Evolutionary conservation across 345 rosid genomes (phyloP).

Genomic region (Physaria fendleri): DNA sequence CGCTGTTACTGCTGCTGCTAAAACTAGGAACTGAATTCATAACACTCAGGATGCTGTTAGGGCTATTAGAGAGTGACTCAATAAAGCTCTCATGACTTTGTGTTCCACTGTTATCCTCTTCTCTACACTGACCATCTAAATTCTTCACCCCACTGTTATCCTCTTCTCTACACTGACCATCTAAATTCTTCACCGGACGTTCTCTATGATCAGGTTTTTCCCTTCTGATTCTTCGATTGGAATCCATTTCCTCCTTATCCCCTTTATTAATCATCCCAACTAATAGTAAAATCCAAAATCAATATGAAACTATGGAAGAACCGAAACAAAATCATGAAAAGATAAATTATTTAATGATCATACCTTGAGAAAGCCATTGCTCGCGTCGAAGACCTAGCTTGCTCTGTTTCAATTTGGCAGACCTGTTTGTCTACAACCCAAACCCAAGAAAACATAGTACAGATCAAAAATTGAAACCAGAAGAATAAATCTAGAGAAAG

Average conservation of each 20-base stretch:
- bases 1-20: constrained; percentile 58
- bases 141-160: too few species aligned
- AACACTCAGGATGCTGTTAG: constrained; percentile 34
- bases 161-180: too few species aligned
- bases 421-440: constrained; percentile 60
- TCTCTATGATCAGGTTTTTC: constrained; percentile 23
- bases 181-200: constrained; percentile 36
- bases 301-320: not conserved
- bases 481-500: not conserved
- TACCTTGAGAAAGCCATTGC: constrained; percentile 98
- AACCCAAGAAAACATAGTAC: constrained; percentile 3
- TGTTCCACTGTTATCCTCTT: constrained; percentile 34
- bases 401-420: constrained; percentile 91
- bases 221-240: constrained; percentile 19
- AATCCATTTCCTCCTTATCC: constrained; percentile 39
- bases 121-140: too few species aligned
- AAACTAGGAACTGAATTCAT: constrained; percentile 44
- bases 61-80: constrained; percentile 58
- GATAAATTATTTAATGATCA: not conserved
- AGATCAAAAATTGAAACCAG: not conserved
- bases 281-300: constrained; percentile 14
- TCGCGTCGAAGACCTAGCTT: constrained; percentile 91
- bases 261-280: constrained; percentile 54
- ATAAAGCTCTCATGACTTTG: constrained; percentile 49
- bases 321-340: not conserved